These are phyloP conservation scores for Elsinoe necatrix DNA, from an alignment of 2,329 filamentous ascomycete genomes.

Conservation along the genomic window DNA sequence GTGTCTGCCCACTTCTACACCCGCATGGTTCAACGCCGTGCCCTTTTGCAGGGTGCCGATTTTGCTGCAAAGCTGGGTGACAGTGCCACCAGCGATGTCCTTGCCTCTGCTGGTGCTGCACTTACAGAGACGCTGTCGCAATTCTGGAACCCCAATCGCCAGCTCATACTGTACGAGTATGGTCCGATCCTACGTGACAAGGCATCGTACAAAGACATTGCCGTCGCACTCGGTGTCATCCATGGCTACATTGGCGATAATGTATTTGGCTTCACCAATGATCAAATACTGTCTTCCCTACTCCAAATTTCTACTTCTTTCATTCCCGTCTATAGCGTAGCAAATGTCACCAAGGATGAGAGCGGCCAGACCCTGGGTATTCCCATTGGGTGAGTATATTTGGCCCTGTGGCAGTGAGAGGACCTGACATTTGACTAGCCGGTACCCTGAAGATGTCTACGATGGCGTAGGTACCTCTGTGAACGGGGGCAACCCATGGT, in stretches of 20 bases:
- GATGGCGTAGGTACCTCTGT: conserved; percentile 25
- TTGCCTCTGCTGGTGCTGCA: conserved; percentile 23
- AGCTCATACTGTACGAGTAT: conserved; percentile 28
- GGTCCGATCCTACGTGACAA: conserved; percentile 27
- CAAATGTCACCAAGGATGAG: conserved; percentile 24
- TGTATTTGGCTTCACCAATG: conserved; percentile 29
- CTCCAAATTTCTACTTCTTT: conserved; percentile 27
- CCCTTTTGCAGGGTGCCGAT: conserved; percentile 24
- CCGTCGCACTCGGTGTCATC: conserved; percentile 27
- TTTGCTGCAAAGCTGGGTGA: conserved; percentile 28
- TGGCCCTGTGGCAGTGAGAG: not conserved
- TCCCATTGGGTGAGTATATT: conserved; percentile 24
- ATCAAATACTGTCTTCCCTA: conserved; percentile 26
- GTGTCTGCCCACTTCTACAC: conserved; percentile 28
- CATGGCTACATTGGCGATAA: conserved; percentile 28
- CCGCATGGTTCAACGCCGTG: conserved; percentile 26
- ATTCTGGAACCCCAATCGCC: conserved; percentile 27
- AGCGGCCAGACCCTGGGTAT: conserved; percentile 25
- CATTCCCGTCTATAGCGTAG: conserved; percentile 24
- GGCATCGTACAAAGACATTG: conserved; percentile 28
- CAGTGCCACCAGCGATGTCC: conserved; percentile 22
- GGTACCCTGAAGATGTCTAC: conserved; percentile 31
- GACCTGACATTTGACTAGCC: conserved; percentile 19
- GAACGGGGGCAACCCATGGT: conserved; percentile 31
- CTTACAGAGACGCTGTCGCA: conserved; percentile 23